Conservation (phyloP, 768 basidiomycete genomes). For the Termitomyces sp. region DNA sequence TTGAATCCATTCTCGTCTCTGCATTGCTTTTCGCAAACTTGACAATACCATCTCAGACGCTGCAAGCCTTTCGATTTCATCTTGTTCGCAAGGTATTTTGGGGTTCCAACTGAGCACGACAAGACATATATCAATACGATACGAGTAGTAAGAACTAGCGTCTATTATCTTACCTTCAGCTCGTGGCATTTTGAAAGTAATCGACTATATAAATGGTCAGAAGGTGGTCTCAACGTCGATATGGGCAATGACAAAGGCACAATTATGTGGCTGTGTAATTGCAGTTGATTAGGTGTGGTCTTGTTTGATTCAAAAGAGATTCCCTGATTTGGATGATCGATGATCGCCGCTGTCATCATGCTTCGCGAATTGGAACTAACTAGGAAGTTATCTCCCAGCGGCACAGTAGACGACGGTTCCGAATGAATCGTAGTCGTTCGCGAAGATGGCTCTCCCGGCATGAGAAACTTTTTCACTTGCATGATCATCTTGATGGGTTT, state of each 20-base stretch:
- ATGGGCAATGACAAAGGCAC: neutral
- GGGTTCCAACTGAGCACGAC: conserved; percentile 65
- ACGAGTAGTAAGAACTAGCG: neutral
- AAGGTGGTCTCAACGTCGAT: neutral
- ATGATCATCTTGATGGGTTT: too few species aligned
- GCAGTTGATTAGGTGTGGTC: neutral
- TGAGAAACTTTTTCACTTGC: too few species aligned
- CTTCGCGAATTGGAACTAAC: too few species aligned
- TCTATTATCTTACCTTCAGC: conserved; percentile 61
- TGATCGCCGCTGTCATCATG: too few species aligned
- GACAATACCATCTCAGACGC: conserved; percentile 96
- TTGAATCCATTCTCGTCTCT: conserved; percentile 99
- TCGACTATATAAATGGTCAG: neutral
- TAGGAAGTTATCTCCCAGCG: too few species aligned
- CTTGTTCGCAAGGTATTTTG: conserved; percentile 89
- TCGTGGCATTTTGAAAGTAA: conserved; percentile 62
- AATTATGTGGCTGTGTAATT: neutral
- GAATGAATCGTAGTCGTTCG: neutral
- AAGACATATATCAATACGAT: conserved; percentile 5
- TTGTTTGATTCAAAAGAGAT: neutral
- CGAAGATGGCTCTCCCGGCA: neutral
- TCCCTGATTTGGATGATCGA: neutral
- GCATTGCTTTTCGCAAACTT: conserved; percentile 99
- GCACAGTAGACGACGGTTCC: neutral
- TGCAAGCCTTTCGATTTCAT: conserved; percentile 98